Conservation (phyloP, 129 eudicot species). For the Ambrosia artemisiifolia region DNA sequence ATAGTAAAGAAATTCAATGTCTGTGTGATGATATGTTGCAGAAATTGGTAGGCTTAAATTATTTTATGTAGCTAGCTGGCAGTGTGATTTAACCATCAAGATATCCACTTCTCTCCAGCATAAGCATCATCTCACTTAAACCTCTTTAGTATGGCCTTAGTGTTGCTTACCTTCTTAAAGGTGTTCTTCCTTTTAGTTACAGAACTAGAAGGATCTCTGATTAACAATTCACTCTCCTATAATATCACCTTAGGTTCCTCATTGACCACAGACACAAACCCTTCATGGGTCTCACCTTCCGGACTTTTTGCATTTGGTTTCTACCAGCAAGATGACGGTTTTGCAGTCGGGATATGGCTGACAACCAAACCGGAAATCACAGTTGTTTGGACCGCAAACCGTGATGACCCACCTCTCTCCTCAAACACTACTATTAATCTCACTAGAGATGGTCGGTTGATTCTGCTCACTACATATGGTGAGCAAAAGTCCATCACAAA, state of each 20-base stretch:
- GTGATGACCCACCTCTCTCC: slow-evolving; percentile 32
- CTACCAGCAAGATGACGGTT: slow-evolving; percentile 28
- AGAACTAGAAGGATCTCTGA: slow-evolving; percentile 15
- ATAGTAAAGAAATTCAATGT: too few relatives aligned
- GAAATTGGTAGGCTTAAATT: not conserved
- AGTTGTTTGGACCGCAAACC: slow-evolving; percentile 38
- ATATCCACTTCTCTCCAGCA: slow-evolving; percentile 1
- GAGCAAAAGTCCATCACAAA: not conserved
- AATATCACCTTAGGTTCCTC: slow-evolving; percentile 29
- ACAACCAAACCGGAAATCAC: slow-evolving; percentile 14
- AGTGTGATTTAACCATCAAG: not conserved
- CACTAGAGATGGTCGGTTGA: slow-evolving; percentile 13
- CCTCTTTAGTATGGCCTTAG: slow-evolving; percentile 19
- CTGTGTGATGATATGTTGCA: not conserved
- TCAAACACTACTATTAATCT: slow-evolving; percentile 24
- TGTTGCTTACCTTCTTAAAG: slow-evolving; percentile 12
- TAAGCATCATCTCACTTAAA: not conserved
- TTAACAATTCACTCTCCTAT: not conserved
- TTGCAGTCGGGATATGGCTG: slow-evolving; percentile 39
- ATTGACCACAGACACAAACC: slow-evolving; percentile 15
- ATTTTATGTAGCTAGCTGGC: not conserved
- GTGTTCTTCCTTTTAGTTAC: slow-evolving; percentile 16
- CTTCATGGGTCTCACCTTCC: slow-evolving; percentile 37
- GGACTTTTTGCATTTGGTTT: slow-evolving; percentile 39
- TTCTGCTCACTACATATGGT: not conserved